A percentile compares a stretch with the other conserved stretches of the same genome.
Conservation (phyloP, 2,329 filamentous ascomycete genomes). For the Colletotrichum camelliae region DNA sequence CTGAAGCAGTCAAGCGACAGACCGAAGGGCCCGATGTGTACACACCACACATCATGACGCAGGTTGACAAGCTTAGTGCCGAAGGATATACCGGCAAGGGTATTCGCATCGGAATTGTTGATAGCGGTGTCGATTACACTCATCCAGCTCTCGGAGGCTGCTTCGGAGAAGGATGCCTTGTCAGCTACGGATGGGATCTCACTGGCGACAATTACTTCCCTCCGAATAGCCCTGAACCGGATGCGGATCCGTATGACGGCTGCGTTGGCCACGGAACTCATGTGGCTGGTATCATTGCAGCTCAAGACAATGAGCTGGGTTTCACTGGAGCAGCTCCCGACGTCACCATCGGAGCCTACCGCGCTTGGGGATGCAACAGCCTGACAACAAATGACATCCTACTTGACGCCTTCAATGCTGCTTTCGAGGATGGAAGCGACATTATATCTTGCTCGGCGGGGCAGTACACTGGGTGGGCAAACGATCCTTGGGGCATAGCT, state of each 20-base stretch:
- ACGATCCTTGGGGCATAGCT: constrained; percentile 29
- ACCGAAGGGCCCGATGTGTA: not conserved
- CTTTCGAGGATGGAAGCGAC: constrained; percentile 43
- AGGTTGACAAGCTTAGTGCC: constrained; percentile 43
- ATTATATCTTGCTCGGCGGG: constrained; percentile 35
- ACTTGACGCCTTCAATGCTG: constrained; percentile 44
- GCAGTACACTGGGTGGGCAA: constrained; percentile 29
- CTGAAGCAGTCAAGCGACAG: not conserved
- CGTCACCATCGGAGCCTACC: constrained; percentile 45
- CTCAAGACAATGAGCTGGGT: constrained; percentile 39
- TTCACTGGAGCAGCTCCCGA: constrained; percentile 46
- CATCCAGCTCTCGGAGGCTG: constrained; percentile 58
- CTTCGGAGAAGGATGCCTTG: constrained; percentile 53
- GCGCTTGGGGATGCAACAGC: constrained; percentile 39
- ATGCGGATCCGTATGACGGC: constrained; percentile 43
- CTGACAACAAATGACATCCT: constrained; percentile 42
- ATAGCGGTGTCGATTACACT: constrained; percentile 50
- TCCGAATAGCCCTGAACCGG: constrained; percentile 34
- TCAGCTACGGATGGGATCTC: constrained; percentile 52
- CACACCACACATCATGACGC: constrained; percentile 33
- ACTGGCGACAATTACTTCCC: constrained; percentile 42
- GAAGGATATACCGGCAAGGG: constrained; percentile 49
- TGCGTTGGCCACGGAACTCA: constrained; percentile 38
- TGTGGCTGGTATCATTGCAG: constrained; percentile 51
- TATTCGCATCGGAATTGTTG: constrained; percentile 45